Evolutionary conservation across 1,139 yeast species (phyloP).

Genomic region (Citeromyces hawaiiensis): DNA sequence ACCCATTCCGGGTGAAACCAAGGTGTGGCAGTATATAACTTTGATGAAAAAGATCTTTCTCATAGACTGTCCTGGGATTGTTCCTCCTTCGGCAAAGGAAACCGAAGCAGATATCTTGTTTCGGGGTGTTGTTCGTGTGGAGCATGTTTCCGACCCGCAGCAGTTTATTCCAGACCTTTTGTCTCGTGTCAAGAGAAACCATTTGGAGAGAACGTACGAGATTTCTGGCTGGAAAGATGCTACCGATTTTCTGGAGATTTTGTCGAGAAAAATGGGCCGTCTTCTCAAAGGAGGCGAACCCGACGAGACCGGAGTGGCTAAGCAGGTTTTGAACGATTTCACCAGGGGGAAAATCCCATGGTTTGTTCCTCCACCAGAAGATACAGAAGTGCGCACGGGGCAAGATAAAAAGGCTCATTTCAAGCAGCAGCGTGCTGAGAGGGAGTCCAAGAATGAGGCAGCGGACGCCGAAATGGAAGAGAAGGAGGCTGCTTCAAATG

Average conservation of each 20-base stretch:
- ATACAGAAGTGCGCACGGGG: slow-evolving; percentile 33
- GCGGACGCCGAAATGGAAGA: background rate
- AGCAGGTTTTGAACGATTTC: slow-evolving; percentile 83
- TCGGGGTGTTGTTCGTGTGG: slow-evolving; percentile 96
- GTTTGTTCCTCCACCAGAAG: slow-evolving; percentile 91
- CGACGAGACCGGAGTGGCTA: slow-evolving; percentile 87
- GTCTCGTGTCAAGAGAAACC: slow-evolving; percentile 76
- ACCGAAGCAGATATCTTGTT: slow-evolving; percentile 87
- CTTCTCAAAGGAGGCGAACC: slow-evolving; percentile 96
- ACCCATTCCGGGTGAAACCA: slow-evolving; percentile 97
- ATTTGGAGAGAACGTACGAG: slow-evolving; percentile 91
- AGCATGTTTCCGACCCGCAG: slow-evolving; percentile 90
- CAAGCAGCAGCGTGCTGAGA: slow-evolving; percentile 32
- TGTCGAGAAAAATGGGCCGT: slow-evolving; percentile 90
- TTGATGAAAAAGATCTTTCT: slow-evolving; percentile 89
- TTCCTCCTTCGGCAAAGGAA: slow-evolving; percentile 87
- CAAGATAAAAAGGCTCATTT: slow-evolving; percentile 44
- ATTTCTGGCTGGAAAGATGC: slow-evolving; percentile 85
- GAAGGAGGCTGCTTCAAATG: too few relatives aligned
- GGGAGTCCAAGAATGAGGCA: slow-evolving; percentile 14
- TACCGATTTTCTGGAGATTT: slow-evolving; percentile 71
- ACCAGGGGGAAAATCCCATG: slow-evolving; percentile 97
- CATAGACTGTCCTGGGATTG: slow-evolving; percentile 98
- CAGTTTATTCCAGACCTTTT: slow-evolving; percentile 87
- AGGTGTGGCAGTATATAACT: slow-evolving; percentile 98